Base-by-base conservation (phyloP, 257 asterid species). In the Nicotiana undulata region DNA sequence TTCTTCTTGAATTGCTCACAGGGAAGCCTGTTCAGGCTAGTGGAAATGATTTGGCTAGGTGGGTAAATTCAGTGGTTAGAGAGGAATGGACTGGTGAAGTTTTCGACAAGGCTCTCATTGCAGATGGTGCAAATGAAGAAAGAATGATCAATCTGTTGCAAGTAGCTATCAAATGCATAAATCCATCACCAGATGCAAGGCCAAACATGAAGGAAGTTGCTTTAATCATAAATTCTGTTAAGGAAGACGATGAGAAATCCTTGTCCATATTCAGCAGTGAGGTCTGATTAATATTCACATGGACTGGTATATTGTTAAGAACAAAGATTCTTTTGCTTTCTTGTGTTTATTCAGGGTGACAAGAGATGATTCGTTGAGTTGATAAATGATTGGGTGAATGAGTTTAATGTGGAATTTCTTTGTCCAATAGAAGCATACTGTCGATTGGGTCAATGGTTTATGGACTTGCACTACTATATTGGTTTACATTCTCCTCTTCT, bases 21-120 rank as follows among this genome's bases (percentile, higher is more conserved):
- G 97, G 94, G 1, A 92, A 90, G 53, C 82, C 85, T 13, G 92
- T 92, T 55, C 91, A 90, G 59, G 89, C 86, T 80, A 81, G 83
- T 58, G 91, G 90, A 26, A 79, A 79, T 24, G 96, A 93, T 66
- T 89, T 93, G 5, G 91, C 91, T 4, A 77, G 82, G 75, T 93
- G 98, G 98, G 97, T 93, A 66, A 84, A 87, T 68, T 85, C 92
- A 9, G 88, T 93, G 3, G 90, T 91, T 32, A 81, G 91, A 61
- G 98, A 92, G 82, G 94, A 93, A 76, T 92, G 98, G 98, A 91
- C 93, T 0, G 92, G 85, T 7, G 93, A 93, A 75, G 96, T 93
- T 34, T 92, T 93, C 44, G 97, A 93, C 63, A 84, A 85, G 76
- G 74, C 81, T 3, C 86, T 93, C 24, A 82, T 89, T 46, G 70